Evolutionary conservation across 768 basidiomycete genomes (phyloP).

Genomic region (Leucocoprinus leucothites): DNA sequence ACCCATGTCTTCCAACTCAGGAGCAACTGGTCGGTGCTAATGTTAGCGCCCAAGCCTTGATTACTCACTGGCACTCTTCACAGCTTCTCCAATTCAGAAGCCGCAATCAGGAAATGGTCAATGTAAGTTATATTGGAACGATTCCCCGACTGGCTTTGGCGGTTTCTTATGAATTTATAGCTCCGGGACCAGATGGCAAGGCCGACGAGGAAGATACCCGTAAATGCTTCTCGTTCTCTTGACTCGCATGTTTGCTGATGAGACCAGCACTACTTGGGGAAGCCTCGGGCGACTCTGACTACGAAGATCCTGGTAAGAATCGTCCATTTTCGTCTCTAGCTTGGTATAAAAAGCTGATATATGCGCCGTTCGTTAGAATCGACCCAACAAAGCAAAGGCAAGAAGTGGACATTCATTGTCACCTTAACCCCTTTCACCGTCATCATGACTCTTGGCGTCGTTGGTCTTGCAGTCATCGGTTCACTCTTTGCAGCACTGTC

Average conservation of each 20-base stretch:
- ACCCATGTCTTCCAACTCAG: too few species aligned
- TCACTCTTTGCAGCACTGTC: slow-evolving; percentile 3
- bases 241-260: not conserved
- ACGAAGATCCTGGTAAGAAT: too few species aligned
- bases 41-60: too few species aligned
- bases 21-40: too few species aligned
- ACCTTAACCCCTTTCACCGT: slow-evolving; percentile 21
- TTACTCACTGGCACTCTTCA: too few species aligned
- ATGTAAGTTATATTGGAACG: too few species aligned
- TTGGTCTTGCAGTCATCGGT: slow-evolving; percentile 15
- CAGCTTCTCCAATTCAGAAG: too few species aligned
- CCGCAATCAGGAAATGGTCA: too few species aligned
- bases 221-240: not conserved
- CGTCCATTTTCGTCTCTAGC: too few species aligned
- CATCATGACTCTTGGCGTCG: slow-evolving; percentile 17
- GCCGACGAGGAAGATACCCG: slow-evolving; percentile 1
- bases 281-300: not conserved
- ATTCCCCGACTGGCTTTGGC: too few species aligned
- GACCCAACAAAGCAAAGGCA: not conserved
- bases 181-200: too few species aligned
- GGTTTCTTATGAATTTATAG: too few species aligned
- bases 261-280: slow-evolving; percentile 6
- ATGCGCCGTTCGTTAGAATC: not conserved
- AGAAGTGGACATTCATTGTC: slow-evolving; percentile 16
- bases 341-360: not conserved